phyloP scores from a whole-genome alignment of 2,329 filamentous ascomycete genomes.

The Lachnellula subtilissima region DNA sequence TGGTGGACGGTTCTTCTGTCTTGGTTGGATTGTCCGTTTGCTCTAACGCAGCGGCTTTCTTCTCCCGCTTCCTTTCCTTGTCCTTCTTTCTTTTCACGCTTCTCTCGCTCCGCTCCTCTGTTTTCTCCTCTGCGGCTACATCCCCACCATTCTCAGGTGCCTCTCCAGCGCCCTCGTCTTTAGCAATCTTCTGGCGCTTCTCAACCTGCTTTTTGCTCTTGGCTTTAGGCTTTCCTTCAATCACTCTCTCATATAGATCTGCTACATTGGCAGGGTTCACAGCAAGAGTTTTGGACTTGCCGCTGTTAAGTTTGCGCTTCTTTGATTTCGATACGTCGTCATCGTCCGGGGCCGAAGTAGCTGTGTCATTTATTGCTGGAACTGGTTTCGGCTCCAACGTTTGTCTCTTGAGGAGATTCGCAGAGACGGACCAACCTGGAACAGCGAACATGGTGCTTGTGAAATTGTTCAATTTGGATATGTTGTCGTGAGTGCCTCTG shows the following conservation, averaged over 20 bases:
- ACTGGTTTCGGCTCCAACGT: conserved; percentile 20
- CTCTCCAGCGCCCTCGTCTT: conserved; percentile 12
- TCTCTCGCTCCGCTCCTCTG: conserved; percentile 4
- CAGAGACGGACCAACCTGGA: conserved; percentile 82
- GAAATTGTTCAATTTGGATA: not conserved
- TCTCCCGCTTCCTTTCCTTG: conserved; percentile 35
- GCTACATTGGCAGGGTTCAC: conserved; percentile 69
- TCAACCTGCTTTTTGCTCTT: conserved; percentile 22
- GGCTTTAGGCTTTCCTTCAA: conserved; percentile 58
- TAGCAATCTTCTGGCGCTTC: conserved; percentile 26
- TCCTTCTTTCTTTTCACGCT: conserved; percentile 29
- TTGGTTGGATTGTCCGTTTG: conserved; percentile 5
- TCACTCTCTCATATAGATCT: conserved; percentile 72
- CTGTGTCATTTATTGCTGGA: conserved; percentile 13
- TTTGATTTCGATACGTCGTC: conserved; percentile 34
- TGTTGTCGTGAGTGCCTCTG: not conserved
- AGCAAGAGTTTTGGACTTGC: conserved; percentile 48
- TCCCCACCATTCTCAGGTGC: not conserved
- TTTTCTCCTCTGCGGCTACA: conserved; percentile 6
- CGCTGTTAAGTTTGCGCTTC: conserved; percentile 46
- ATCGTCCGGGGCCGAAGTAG: conserved; percentile 26
- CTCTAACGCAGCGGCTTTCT: conserved; percentile 23
- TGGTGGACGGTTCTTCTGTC: conserved; percentile 4
- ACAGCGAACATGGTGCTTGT: conserved; percentile 73
- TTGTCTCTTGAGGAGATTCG: conserved; percentile 67